Percentiles rank a stretch among this genome's conserved stretches.
These are phyloP conservation scores for Asterionellopsis glacialis DNA, from an alignment of 108 stramenopile genomes.

Conservation along the genomic window DNA sequence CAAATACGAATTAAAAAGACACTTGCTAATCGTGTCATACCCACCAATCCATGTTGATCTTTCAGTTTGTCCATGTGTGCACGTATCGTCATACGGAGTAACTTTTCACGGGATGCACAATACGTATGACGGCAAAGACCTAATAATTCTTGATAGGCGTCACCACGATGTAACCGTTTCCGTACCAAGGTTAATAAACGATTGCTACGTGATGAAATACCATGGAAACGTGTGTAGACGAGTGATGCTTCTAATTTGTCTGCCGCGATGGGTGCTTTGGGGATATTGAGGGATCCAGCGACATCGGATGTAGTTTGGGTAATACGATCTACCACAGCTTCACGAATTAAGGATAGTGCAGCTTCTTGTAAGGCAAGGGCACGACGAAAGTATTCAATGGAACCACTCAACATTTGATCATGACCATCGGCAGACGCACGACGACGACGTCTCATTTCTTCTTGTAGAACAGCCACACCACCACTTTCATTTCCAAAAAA, in stretches of 20 bases:
- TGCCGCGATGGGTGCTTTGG: slow-evolving; percentile 53
- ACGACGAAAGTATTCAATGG: slow-evolving; percentile 73
- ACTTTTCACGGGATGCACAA: slow-evolving; percentile 51
- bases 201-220: slow-evolving; percentile 77
- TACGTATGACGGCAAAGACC: slow-evolving; percentile 74
- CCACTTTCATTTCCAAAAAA: slow-evolving; percentile 72
- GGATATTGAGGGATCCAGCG: slow-evolving; percentile 53
- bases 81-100: slow-evolving; percentile 62
- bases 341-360: slow-evolving; percentile 65
- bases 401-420: slow-evolving; percentile 38
- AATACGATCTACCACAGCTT: slow-evolving; percentile 83
- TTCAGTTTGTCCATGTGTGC: slow-evolving; percentile 82
- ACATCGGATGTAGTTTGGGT: slow-evolving; percentile 56
- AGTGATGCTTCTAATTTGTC: slow-evolving; percentile 84
- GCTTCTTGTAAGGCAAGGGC: slow-evolving; percentile 83
- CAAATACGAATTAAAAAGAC: slow-evolving; percentile 87
- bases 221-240: slow-evolving; percentile 85
- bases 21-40: slow-evolving; percentile 81
- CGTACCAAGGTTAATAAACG: slow-evolving; percentile 57
- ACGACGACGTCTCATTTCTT: slow-evolving; percentile 1
- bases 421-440: background rate
- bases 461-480: slow-evolving; percentile 27
- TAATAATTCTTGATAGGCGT: slow-evolving; percentile 73
- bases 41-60: slow-evolving; percentile 78
- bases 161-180: slow-evolving; percentile 46